These are phyloP conservation scores for Magnusiomyces magnusii DNA, from an alignment of 1,139 yeast species.

Conservation along the genomic window DNA sequence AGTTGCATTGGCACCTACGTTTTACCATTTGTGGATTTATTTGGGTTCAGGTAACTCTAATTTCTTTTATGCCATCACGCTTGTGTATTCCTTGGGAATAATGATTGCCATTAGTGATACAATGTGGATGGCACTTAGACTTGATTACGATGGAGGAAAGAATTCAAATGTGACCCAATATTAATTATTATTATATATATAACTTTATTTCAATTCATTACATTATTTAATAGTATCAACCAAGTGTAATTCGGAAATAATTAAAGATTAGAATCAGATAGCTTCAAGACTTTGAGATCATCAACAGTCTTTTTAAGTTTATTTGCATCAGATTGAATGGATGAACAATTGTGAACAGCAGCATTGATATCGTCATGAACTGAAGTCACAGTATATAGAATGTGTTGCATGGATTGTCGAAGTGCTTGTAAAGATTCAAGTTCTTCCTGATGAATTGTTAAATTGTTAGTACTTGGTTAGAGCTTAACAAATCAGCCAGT, in stretches of 20 bases:
- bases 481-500: too few relatives aligned
- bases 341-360: slow-evolving; percentile 20
- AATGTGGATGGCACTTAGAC: slow-evolving; percentile 69
- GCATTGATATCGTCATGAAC: slow-evolving; percentile 26
- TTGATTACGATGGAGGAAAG: slow-evolving; percentile 54
- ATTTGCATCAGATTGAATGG: slow-evolving; percentile 17
- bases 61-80: slow-evolving; percentile 88
- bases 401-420: slow-evolving; percentile 23
- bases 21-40: slow-evolving; percentile 91
- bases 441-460: not conserved
- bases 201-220: too few relatives aligned
- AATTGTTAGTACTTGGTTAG: not conserved
- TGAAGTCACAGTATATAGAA: slow-evolving; percentile 21
- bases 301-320: not conserved
- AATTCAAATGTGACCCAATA: slow-evolving; percentile 13
- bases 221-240: too few relatives aligned
- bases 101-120: slow-evolving; percentile 66
- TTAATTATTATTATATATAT: too few relatives aligned
- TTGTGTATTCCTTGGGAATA: slow-evolving; percentile 70
- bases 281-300: not conserved
- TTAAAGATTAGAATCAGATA: not conserved
- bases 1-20: slow-evolving; percentile 68
- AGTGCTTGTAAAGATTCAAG: slow-evolving; percentile 8
- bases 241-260: too few relatives aligned
- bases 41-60: slow-evolving; percentile 94